Conservation (phyloP, 139 green algal species). For the Zygnema circumcarinatum region DNA sequence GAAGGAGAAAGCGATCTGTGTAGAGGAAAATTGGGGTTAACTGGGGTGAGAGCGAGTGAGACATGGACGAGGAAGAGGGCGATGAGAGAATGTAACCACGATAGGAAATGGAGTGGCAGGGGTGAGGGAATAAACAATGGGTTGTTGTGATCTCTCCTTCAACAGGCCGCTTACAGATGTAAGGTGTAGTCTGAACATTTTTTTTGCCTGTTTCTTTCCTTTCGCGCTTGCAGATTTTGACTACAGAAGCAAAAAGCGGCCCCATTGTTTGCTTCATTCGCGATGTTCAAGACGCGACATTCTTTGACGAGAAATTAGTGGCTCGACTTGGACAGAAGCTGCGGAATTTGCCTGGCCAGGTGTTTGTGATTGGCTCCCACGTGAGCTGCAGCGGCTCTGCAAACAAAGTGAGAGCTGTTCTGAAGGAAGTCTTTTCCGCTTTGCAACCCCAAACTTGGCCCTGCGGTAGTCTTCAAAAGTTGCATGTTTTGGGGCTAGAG, state of each 20-base stretch:
- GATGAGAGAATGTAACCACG: no score
- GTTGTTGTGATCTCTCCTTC: no score
- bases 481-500: not conserved
- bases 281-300: not conserved
- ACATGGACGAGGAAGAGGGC: no score
- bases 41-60: no score
- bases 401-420: constrained; percentile 1
- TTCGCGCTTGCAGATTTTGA: constrained; percentile 30
- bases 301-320: not conserved
- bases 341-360: not conserved
- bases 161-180: no score
- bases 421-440: not conserved
- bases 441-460: not conserved
- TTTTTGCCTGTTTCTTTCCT: not conserved
- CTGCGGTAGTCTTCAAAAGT: not conserved
- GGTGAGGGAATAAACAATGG: no score
- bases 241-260: not conserved
- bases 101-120: no score
- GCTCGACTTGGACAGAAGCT: not conserved
- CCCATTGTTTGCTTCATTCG: constrained; percentile 10
- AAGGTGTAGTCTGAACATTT: not conserved
- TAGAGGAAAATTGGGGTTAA: no score
- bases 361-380: constrained; percentile 4
- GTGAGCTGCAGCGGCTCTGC: not conserved
- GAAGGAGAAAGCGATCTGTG: no score